Evolutionary conservation across 2,329 filamentous ascomycete species (phyloP).

Genomic region (Paracoccidioides brasiliensis): DNA sequence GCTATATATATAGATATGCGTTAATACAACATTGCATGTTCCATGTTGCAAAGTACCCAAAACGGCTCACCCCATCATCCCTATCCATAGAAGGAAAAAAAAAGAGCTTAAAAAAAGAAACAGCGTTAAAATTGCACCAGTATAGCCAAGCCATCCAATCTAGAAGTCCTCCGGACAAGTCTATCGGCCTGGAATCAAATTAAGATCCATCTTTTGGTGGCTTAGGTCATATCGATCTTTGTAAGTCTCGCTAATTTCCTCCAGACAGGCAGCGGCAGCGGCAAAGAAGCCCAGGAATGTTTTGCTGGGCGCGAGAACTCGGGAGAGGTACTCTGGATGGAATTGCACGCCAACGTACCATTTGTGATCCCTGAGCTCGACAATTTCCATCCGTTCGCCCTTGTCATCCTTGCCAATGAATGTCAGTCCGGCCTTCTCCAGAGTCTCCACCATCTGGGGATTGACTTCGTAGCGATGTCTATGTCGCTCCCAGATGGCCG

Average conservation of each 20-base stretch:
- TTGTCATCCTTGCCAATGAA: constrained; percentile 72
- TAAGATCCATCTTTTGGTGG: constrained; percentile 3
- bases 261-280: constrained; percentile 56
- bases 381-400: constrained; percentile 67
- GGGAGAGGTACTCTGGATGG: constrained; percentile 73
- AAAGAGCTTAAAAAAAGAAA: too few species aligned
- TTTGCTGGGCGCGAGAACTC: constrained; percentile 59
- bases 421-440: constrained; percentile 55
- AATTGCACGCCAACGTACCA: constrained; percentile 81
- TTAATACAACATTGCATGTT: too few species aligned
- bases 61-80: too few species aligned
- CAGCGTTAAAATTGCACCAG: too few species aligned
- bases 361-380: constrained; percentile 71
- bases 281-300: constrained; percentile 79
- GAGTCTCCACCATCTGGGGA: constrained; percentile 55
- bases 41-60: too few species aligned
- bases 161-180: not conserved
- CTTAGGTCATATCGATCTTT: constrained; percentile 14
- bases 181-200: not conserved
- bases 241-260: constrained; percentile 23
- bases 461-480: constrained; percentile 88
- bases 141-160: not conserved
- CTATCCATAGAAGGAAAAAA: too few species aligned
- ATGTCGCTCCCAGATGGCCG: constrained; percentile 57
- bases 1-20: too few species aligned